A percentile compares a stretch with the other conserved stretches of the same genome.
phyloP scores from a whole-genome alignment of 495 filamentous ascomycete genomes.

The Hapsidospora chrysogenum region DNA sequence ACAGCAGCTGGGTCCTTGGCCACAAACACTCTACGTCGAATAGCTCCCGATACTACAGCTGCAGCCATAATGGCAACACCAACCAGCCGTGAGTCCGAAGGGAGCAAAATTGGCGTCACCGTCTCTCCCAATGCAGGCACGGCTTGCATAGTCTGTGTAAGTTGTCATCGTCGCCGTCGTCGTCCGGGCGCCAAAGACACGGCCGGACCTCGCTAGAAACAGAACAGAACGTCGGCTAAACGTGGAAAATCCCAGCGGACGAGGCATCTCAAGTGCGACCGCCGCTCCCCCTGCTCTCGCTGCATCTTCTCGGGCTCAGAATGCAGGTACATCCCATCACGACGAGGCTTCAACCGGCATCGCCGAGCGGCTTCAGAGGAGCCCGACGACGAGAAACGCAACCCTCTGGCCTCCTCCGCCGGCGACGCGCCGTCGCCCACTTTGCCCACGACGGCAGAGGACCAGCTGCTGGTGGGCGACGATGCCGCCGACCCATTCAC shows the following conservation, averaged over 20 bases:
- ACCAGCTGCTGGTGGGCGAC: not conserved
- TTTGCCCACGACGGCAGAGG: constrained; percentile 2
- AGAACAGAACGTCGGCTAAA: too few relatives aligned
- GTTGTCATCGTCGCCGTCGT: not conserved
- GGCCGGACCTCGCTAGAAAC: too few relatives aligned
- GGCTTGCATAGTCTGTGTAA: not conserved
- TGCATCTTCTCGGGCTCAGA: constrained; percentile 22
- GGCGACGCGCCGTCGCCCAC: constrained; percentile 4
- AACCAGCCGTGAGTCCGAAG: too few relatives aligned
- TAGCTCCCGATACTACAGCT: too few relatives aligned
- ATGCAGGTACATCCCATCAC: constrained; percentile 31
- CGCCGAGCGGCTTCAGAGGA: constrained; percentile 20
- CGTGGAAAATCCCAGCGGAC: too few relatives aligned
- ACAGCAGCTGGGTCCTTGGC: too few relatives aligned
- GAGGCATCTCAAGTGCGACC: constrained; percentile 36
- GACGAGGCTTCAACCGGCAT: constrained; percentile 33
- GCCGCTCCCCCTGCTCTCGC: constrained; percentile 25
- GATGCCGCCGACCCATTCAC: too few relatives aligned
- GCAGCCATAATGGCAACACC: too few relatives aligned
- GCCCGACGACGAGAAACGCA: constrained; percentile 28
- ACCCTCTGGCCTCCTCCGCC: constrained; percentile 24
- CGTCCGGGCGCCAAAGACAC: not conserved
- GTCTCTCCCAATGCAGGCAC: too few relatives aligned
- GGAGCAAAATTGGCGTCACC: too few relatives aligned
- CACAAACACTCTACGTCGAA: too few relatives aligned